A percentile compares a stretch with the other conserved stretches of the same genome.
Evolutionary conservation across 2,329 filamentous ascomycete genomes (phyloP).

Genomic region (Cadophora luteo-olivacea): DNA sequence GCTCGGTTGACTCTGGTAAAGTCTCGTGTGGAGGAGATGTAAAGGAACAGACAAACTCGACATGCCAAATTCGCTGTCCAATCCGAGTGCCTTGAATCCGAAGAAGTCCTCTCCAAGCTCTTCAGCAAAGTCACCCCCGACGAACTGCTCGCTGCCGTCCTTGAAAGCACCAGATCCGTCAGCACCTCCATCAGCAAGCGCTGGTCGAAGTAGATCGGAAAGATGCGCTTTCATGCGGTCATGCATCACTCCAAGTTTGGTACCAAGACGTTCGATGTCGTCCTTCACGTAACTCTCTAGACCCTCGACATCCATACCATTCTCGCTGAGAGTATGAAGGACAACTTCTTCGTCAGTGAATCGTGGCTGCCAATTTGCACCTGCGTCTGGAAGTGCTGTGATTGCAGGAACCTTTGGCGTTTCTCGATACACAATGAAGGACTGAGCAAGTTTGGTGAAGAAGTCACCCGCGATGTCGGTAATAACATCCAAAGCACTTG

Average conservation of each 20-base stretch:
- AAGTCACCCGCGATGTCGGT: constrained; percentile 91
- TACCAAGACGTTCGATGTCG: constrained; percentile 84
- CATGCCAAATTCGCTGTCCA: constrained; percentile 89
- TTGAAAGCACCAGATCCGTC: constrained; percentile 93
- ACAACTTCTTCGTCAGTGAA: constrained; percentile 87
- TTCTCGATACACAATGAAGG: constrained; percentile 83
- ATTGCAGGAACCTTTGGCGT: constrained; percentile 74
- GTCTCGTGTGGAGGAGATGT: constrained; percentile 89
- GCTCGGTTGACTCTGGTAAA: constrained; percentile 82
- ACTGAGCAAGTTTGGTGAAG: constrained; percentile 82
- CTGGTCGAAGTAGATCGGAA: constrained; percentile 90
- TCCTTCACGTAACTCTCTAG: constrained; percentile 90
- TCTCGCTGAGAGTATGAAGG: constrained; percentile 83
- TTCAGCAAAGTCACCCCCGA: constrained; percentile 95
- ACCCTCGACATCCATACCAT: constrained; percentile 80
- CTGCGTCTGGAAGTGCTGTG: constrained; percentile 45
- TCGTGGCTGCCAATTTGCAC: constrained; percentile 62
- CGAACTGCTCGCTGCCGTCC: constrained; percentile 95
- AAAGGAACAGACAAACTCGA: constrained; percentile 90
- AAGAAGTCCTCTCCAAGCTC: constrained; percentile 99
- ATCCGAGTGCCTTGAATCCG: constrained; percentile 92
- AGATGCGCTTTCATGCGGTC: constrained; percentile 94
- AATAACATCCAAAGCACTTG: constrained; percentile 87
- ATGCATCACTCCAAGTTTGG: constrained; percentile 83
- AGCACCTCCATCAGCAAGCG: constrained; percentile 77